phyloP scores from a whole-genome alignment of 768 basidiomycete genomes.

The Hericium erinaceus region DNA sequence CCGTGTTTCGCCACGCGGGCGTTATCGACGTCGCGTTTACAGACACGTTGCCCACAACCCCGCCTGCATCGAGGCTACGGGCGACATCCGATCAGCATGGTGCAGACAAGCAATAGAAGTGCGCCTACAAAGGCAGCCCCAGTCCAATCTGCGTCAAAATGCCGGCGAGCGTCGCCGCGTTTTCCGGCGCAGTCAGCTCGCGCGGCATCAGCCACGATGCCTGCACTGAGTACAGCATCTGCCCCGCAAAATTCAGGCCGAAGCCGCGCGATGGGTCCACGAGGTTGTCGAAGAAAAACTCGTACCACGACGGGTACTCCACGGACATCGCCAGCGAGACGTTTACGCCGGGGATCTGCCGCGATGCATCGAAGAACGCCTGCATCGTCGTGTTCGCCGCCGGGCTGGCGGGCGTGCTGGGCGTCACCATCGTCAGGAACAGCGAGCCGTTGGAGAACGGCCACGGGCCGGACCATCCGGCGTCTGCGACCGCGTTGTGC shows the following conservation, averaged over 20 bases:
- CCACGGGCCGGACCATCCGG: neutral
- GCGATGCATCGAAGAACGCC: constrained; percentile 5
- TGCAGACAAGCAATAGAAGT: too few relatives aligned
- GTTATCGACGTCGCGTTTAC: constrained; percentile 33
- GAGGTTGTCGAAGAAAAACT: neutral
- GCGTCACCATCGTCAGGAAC: neutral
- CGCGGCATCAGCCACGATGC: neutral
- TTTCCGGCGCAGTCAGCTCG: neutral
- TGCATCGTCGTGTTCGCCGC: neutral
- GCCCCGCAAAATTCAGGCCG: neutral
- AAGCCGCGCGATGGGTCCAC: neutral
- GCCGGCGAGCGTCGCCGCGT: too few relatives aligned
- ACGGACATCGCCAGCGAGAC: neutral
- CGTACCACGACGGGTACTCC: neutral
- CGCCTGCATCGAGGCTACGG: constrained; percentile 10
- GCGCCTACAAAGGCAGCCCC: too few relatives aligned
- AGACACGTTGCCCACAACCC: constrained; percentile 35
- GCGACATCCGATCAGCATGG: neutral
- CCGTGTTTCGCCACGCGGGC: constrained; percentile 34
- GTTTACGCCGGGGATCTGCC: neutral
- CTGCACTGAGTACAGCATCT: neutral
- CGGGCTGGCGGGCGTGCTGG: neutral
- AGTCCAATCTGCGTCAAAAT: too few relatives aligned
- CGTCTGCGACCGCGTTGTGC: constrained; percentile 7
- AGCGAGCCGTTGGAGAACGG: neutral